Base-by-base conservation (phyloP, 1,284 basidiomycete species). In the Pisolithus thermaeus region DNA sequence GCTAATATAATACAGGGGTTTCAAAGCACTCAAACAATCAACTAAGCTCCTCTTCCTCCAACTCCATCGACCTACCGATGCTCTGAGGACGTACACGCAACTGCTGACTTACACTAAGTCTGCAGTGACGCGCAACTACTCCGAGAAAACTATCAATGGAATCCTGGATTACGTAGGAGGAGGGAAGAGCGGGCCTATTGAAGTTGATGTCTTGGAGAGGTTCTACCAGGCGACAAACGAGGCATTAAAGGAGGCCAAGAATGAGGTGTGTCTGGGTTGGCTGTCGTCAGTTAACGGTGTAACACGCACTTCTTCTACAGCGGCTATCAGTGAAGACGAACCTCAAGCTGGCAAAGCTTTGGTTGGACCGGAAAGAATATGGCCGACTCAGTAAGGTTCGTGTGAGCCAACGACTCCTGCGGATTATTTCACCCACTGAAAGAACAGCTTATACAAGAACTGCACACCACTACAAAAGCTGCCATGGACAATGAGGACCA, bases 141-240 rank as follows among this genome's bases (percentile, higher is more conserved):
- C 91, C 7, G 97, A 99, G 71, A 99, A 99, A 76, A 90, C 92
- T 7, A 99, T 99, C 76, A 99, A 98, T 68, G 92, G 92, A 54
- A 97, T 99, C 56, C 76, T 99, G 57, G 97, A 99, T 69, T 99
- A 99, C 63, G 97, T 99, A 40, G 94, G 94, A 28, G 93, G 93
- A 56, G 92, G 91, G 49, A 93, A 92, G 65, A 81, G 84, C 44
- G 87, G 86, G 1, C 75, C 77, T 2, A 84, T 97, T 4, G 88
- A 95, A 54, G 87, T 97, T 4, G 87, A 90, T 54, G 82, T 92
- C 1, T 77, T 99, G 55, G 93, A 98, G 69, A 84, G 85, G 58
- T 99, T 98, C 73, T 99, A 99, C 72, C 88, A 94, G 62, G 91
- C 81, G 0, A 99, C 97, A 1, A 90, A 93, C 64, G 81, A 84